Conservation (phyloP, 2,329 filamentous ascomycete species). For the Sordariomycetes sp. region DNA sequence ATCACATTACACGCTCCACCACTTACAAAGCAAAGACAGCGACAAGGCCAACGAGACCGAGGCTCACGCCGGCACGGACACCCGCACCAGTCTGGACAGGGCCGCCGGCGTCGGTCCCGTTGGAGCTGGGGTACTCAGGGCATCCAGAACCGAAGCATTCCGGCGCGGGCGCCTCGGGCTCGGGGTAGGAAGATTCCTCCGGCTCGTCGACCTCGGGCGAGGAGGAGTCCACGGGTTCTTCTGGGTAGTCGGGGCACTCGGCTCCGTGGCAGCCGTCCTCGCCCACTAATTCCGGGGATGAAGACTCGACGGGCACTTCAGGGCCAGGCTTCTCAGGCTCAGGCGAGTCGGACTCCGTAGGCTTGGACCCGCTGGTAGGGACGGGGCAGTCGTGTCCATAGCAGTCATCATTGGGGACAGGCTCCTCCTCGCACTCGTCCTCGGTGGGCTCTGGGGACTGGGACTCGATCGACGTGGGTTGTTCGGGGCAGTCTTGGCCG, state of each 20-base stretch:
- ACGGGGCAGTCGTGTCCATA: too few relatives aligned
- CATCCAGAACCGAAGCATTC: neutral
- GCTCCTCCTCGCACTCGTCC: neutral
- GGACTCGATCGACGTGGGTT: neutral
- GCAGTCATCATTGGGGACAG: neutral
- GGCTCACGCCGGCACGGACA: neutral
- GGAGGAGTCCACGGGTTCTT: too few relatives aligned
- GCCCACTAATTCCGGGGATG: neutral
- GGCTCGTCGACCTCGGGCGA: neutral
- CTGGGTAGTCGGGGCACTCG: neutral
- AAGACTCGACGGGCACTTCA: too few relatives aligned
- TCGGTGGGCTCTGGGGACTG: conserved; percentile 16
- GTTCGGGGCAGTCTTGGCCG: too few relatives aligned
- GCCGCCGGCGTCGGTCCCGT: neutral
- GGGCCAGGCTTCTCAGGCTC: too few relatives aligned
- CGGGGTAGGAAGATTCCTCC: too few relatives aligned
- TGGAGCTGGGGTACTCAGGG: neutral
- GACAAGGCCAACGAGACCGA: neutral
- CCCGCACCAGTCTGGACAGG: neutral
- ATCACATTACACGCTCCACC: neutral
- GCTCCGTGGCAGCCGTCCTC: conserved; percentile 9
- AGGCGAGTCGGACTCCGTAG: too few relatives aligned
- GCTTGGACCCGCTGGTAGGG: neutral
- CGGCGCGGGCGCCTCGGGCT: neutral
- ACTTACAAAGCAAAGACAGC: conserved; percentile 2